Percentiles rank a stretch among this genome's conserved stretches.
These are phyloP conservation scores for Schizochytrium sp. DNA, from an alignment of 108 stramenopile species.

Conservation along the genomic window DNA sequence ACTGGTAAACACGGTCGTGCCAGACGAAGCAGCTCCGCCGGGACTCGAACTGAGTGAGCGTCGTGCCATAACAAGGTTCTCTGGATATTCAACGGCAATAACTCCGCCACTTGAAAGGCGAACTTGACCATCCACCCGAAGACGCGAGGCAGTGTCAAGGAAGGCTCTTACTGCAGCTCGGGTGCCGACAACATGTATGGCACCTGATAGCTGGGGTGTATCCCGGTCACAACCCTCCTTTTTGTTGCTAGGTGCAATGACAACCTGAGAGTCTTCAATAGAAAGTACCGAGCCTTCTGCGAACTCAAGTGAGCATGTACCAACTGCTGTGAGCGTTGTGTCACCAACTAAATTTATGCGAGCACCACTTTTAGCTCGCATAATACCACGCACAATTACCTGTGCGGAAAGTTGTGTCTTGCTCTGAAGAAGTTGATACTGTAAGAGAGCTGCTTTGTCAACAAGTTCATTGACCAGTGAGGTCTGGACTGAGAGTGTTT, in stretches of 20 bases:
- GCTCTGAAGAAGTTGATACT: neutral
- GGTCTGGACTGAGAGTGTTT: neutral
- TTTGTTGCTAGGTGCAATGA: neutral
- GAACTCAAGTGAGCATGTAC: neutral
- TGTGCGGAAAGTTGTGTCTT: neutral
- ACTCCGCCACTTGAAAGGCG: neutral
- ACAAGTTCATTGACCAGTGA: neutral
- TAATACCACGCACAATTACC: neutral
- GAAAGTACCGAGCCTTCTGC: neutral
- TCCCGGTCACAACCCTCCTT: neutral
- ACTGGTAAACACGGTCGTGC: neutral
- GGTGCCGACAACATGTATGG: neutral
- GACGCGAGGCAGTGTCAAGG: constrained; percentile 7
- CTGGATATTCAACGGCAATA: constrained; percentile 20
- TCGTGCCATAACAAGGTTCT: constrained; percentile 11
- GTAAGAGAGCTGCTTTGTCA: neutral
- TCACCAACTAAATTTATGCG: neutral
- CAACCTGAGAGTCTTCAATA: neutral
- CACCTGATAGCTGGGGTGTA: neutral
- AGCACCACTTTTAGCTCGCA: neutral
- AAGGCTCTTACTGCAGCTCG: constrained; percentile 17
- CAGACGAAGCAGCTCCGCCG: neutral
- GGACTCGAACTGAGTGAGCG: neutral
- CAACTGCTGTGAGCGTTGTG: neutral
- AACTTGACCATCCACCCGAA: neutral